Evolutionary conservation across 108 stramenopile genomes (phyloP).

Genomic region (Seminavis robusta): DNA sequence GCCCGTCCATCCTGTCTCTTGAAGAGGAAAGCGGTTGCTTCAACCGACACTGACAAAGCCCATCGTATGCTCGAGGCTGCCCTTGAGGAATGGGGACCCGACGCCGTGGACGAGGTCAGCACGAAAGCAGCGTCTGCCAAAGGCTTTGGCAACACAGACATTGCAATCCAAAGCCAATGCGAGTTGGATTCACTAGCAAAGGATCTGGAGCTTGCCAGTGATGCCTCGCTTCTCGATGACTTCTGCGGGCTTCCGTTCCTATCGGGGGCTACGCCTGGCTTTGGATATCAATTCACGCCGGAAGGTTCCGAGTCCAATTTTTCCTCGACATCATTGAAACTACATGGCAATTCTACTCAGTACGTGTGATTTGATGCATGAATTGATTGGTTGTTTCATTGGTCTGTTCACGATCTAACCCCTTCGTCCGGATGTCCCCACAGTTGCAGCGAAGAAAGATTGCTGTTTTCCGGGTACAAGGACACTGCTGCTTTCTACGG

Average conservation of each 20-base stretch:
- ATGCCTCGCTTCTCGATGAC: slow-evolving; percentile 63
- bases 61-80: not conserved
- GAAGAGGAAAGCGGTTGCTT: not conserved
- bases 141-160: not conserved
- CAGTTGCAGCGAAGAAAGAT: slow-evolving; percentile 56
- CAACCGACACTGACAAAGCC: not conserved
- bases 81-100: not conserved
- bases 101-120: not conserved
- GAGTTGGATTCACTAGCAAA: slow-evolving; percentile 15
- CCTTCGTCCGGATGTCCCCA: not conserved
- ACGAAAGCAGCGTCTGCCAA: too few relatives aligned
- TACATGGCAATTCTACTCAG: slow-evolving; percentile 27
- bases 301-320: slow-evolving; percentile 15
- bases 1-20: not conserved
- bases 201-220: slow-evolving; percentile 39
- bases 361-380: slow-evolving; percentile 16
- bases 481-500: slow-evolving; percentile 67
- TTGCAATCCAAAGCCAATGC: too few relatives aligned
- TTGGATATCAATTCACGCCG: slow-evolving; percentile 41
- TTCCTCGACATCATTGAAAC: slow-evolving; percentile 32
- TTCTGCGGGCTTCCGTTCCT: slow-evolving; percentile 39
- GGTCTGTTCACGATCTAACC: not conserved
- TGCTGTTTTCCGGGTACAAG: slow-evolving; percentile 44
- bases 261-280: slow-evolving; percentile 65
- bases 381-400: not conserved